Base-by-base conservation (phyloP, 2,329 filamentous ascomycete species). In the Xylariaceae sp. region DNA sequence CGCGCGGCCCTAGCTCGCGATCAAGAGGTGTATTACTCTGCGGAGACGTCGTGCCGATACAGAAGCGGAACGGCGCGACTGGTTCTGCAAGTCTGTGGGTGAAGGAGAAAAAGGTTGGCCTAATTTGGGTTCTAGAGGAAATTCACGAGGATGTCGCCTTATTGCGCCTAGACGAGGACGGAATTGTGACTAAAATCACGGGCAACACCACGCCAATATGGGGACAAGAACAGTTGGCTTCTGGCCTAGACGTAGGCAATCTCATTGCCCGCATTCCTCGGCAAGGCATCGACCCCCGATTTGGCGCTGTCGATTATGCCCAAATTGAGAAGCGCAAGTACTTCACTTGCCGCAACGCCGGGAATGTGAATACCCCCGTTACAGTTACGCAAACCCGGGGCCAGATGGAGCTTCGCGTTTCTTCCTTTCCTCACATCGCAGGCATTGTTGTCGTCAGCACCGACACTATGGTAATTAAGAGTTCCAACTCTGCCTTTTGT, bases 111-210 rank as follows among this genome's bases (percentile, higher is more conserved):
- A 83, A 87, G 47, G 85, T 90, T 50, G 91, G 92, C 7, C 74
- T 99, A 56, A 97, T 99, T 57, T 99, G 94, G 94, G 94, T 99
- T 6, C 74, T 99, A 2, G 94, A 99, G 70, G 94, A 99, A 72
- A 97, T 99, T 57, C 89, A 92, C 53, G 94, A 99, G 72, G 91
- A 99, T 68, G 86, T 94, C 40, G 91, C 89, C 3, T 81, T 84
- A 57, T 73, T 99, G 43, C 80, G 77, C 8, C 79, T 95, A 26
- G 88, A 95, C 67, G 86, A 91, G 54, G 85, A 89, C 31, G 91
- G 90, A 42, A 79, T 80, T 43, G 81, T 96, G 19, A 79, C 83
- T 31, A 83, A 80, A 50, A 79, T 88, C 39, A 79, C 80, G 2
- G 92, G 92, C n/a, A 81, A 87, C n/a, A 81, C 83, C n/a, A 83